Percentiles rank a stretch among this genome's conserved stretches.
Conservation (phyloP, 73 alveolate genomes). For the Blepharisma stoltei region DNA sequence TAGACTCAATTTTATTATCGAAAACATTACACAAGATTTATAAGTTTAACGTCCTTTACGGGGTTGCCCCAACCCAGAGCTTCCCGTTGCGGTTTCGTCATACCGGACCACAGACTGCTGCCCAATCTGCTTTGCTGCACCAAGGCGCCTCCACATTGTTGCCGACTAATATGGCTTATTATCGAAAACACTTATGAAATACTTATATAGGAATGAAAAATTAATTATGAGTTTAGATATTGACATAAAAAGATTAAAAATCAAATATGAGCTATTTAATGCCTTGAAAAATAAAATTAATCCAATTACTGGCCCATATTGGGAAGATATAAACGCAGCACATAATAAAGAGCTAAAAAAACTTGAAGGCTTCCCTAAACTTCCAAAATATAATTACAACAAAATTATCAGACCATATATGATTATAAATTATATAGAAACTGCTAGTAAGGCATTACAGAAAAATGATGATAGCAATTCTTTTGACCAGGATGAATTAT, state of each 20-base stretch:
- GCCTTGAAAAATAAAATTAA: not conserved
- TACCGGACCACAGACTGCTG: no score
- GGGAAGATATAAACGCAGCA: not conserved
- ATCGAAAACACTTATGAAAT: not conserved
- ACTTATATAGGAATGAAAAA: not conserved
- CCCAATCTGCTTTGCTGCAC: no score
- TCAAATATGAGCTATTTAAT: not conserved
- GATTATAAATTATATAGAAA: constrained; percentile 13
- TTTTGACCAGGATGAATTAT: not conserved
- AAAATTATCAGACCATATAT: constrained; percentile 15
- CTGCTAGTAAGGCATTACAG: not conserved
- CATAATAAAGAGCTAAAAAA: not conserved
- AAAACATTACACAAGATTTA: no score
- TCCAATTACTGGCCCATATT: not conserved
- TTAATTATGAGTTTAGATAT: not conserved
- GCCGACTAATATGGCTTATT: no score
- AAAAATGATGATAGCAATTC: not conserved
- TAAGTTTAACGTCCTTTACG: no score
- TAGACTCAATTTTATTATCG: not conserved
- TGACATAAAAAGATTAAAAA: constrained; percentile 1
- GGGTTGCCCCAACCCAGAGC: no score
- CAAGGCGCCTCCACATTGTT: no score
- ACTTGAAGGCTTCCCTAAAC: not conserved
- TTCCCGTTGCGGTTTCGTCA: no score
- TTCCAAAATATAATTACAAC: not conserved